These are phyloP conservation scores for Citrus glauca DNA, from an alignment of 345 rosid species.

Conservation along the genomic window DNA sequence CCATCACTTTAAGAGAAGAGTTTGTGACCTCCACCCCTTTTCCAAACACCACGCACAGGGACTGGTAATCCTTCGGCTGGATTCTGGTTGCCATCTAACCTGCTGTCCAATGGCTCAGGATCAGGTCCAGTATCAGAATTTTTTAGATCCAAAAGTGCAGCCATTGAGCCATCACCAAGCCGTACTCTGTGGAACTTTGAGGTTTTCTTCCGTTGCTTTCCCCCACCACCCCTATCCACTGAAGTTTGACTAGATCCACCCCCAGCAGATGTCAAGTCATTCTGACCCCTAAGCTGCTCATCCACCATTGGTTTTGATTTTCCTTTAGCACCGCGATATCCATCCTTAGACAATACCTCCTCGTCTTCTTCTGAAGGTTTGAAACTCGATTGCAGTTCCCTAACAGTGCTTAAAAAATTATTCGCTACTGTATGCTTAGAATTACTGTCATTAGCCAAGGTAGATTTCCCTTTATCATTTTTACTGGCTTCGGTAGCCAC, in stretches of 20 bases:
- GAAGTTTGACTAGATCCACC: constrained; percentile 27
- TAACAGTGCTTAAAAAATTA: constrained; percentile 47
- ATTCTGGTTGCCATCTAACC: constrained; percentile 26
- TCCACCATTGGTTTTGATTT: constrained; percentile 36
- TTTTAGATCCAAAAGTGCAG: constrained; percentile 48
- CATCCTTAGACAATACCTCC: constrained; percentile 55
- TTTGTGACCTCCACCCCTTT: constrained; percentile 58
- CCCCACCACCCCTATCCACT: constrained; percentile 33
- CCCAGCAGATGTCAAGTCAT: constrained; percentile 15
- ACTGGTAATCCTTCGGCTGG: constrained; percentile 36
- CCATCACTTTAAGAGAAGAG: constrained; percentile 39
- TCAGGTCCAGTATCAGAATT: constrained; percentile 41
- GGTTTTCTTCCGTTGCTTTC: constrained; percentile 70
- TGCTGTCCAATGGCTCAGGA: constrained; percentile 23
- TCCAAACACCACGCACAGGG: constrained; percentile 73
- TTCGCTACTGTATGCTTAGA: constrained; percentile 56
- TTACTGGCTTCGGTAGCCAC: constrained; percentile 36
- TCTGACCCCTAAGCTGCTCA: constrained; percentile 26
- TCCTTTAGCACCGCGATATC: constrained; percentile 53
- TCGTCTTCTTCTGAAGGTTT: constrained; percentile 44
- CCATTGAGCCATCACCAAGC: constrained; percentile 76
- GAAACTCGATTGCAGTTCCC: constrained; percentile 50
- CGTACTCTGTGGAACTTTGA: constrained; percentile 70
- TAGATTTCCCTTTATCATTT: constrained; percentile 38
- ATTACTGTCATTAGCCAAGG: constrained; percentile 30